Evolutionary conservation across 78 protist species (phyloP).

Genomic region (Dictyostelium citrinum): DNA sequence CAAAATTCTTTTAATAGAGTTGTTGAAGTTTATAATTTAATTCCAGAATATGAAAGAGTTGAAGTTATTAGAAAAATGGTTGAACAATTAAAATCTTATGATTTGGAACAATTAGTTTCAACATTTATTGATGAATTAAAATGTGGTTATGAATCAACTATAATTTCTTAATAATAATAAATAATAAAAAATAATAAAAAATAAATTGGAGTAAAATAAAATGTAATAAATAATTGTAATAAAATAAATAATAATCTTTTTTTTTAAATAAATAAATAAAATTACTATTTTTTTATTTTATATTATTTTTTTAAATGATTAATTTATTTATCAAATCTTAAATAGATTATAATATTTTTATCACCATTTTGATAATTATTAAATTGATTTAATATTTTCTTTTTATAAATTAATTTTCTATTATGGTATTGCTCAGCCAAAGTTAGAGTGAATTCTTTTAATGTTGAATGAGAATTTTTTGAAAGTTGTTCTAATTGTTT

Average conservation of each 20-base stretch:
- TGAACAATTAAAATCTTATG: conserved; percentile 13
- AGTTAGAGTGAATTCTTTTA: neutral
- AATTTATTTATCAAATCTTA: neutral
- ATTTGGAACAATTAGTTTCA: conserved; percentile 37
- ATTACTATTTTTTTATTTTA: neutral
- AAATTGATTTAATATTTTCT: neutral
- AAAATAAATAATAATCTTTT: no score
- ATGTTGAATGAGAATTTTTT: neutral
- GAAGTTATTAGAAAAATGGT: conserved; percentile 39
- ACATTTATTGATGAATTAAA: conserved; percentile 46
- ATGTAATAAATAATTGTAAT: no score
- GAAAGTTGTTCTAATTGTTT: neutral
- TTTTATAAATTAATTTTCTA: neutral
- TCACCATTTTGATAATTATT: neutral
- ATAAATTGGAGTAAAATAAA: no score
- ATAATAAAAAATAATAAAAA: neutral
- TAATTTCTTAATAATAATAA: neutral
- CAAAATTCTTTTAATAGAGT: conserved; percentile 53
- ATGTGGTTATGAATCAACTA: conserved; percentile 3
- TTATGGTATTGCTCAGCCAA: neutral
- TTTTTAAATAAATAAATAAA: neutral
- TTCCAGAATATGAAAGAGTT: neutral
- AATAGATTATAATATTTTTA: neutral
- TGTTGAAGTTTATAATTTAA: conserved; percentile 32
- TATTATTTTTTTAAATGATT: neutral